These are phyloP conservation scores for Mortierella alpina DNA, from an alignment of 192 early-diverging fungal species.

Conservation along the genomic window DNA sequence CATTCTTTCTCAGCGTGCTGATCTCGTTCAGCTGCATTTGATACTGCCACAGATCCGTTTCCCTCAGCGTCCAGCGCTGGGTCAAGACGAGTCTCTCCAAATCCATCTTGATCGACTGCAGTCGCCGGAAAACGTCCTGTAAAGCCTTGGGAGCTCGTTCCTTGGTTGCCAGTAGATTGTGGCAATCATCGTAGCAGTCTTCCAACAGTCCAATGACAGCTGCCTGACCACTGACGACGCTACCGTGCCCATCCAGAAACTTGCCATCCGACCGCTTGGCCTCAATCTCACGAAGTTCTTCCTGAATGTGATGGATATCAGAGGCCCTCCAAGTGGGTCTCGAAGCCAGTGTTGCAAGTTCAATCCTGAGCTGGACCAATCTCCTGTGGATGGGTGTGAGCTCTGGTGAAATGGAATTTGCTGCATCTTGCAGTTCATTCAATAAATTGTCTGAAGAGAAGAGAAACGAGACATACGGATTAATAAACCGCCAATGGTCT, in stretches of 20 bases:
- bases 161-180: slow-evolving; percentile 82
- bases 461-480: not conserved
- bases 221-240: slow-evolving; percentile 83
- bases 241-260: slow-evolving; percentile 76
- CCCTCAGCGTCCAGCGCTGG: slow-evolving; percentile 81
- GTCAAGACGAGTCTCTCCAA: slow-evolving; percentile 82
- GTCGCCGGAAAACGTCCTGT: slow-evolving; percentile 66
- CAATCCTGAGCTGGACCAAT: slow-evolving; percentile 75
- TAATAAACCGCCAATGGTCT: not conserved
- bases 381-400: slow-evolving; percentile 78
- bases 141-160: slow-evolving; percentile 69
- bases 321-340: slow-evolving; percentile 32
- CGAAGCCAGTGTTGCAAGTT: slow-evolving; percentile 60
- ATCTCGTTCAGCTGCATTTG: slow-evolving; percentile 83
- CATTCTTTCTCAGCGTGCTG: slow-evolving; percentile 83
- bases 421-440: slow-evolving; percentile 64
- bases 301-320: slow-evolving; percentile 69
- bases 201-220: slow-evolving; percentile 85
- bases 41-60: slow-evolving; percentile 75
- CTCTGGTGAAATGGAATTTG: slow-evolving; percentile 73
- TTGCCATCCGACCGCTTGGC: slow-evolving; percentile 81
- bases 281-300: slow-evolving; percentile 84
- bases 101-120: slow-evolving; percentile 77
- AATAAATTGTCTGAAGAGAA: slow-evolving; percentile 54
- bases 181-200: slow-evolving; percentile 82